Conservation (phyloP, 208 protist species). For the Leishmania arabica region DNA sequence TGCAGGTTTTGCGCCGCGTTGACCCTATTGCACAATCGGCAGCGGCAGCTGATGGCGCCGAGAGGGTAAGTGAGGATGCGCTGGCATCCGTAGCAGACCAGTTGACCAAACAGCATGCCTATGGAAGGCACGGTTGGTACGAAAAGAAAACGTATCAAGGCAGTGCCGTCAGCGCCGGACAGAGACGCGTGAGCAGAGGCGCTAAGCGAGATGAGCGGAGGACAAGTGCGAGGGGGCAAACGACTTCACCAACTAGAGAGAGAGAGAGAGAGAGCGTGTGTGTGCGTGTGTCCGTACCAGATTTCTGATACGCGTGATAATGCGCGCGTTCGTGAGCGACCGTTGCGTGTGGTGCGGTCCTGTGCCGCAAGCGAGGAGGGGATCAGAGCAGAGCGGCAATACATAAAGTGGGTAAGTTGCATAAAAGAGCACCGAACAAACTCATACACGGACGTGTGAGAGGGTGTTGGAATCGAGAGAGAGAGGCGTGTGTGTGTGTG, state of each 20-base stretch:
- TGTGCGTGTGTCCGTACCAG: background rate
- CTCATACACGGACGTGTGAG: background rate
- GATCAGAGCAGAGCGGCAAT: background rate
- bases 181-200: background rate
- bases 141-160: background rate
- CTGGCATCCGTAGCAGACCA: constrained; percentile 71
- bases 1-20: constrained; percentile 68
- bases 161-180: background rate
- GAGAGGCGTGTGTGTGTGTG: background rate
- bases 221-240: constrained; percentile 10
- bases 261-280: background rate
- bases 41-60: constrained; percentile 70
- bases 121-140: no score
- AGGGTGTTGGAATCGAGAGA: background rate
- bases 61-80: constrained; percentile 78
- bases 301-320: background rate
- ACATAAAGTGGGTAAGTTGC: background rate
- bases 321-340: background rate
- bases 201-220: background rate
- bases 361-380: background rate
- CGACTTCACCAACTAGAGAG: constrained; percentile 2
- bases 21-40: constrained; percentile 66
- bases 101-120: constrained; percentile 57
- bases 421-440: background rate
- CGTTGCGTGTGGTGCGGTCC: background rate